Percentiles rank a stretch among this genome's conserved stretches.
Evolutionary conservation across 352 stramenopile genomes (phyloP).

Genomic region (Phytophthora citrophthora): DNA sequence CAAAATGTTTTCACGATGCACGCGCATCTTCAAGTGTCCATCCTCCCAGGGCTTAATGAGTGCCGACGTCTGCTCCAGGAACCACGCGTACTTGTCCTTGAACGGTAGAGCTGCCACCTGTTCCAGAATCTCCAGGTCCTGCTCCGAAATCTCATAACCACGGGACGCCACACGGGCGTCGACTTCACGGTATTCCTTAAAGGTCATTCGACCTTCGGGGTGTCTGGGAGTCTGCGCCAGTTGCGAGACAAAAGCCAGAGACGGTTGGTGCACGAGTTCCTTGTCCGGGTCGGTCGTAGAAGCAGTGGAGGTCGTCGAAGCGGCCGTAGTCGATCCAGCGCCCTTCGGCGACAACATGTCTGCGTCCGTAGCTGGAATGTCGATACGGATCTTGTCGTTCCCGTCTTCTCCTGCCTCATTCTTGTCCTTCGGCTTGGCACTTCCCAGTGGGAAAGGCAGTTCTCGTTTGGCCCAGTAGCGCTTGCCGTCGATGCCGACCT

Average conservation of each 20-base stretch:
- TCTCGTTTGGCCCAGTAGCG: constrained; percentile 86
- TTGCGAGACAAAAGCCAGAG: constrained; percentile 88
- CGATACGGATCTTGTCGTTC: constrained; percentile 41
- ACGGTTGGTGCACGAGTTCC: constrained; percentile 83
- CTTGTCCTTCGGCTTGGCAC: constrained; percentile 36
- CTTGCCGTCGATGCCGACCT: constrained; percentile 82
- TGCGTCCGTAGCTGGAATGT: constrained; percentile 46
- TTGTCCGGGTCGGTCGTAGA: constrained; percentile 37
- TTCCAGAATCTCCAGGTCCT: constrained; percentile 87
- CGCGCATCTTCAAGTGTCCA: constrained; percentile 84
- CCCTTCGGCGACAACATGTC: constrained; percentile 54
- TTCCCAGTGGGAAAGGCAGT: constrained; percentile 52
- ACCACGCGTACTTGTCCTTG: constrained; percentile 91
- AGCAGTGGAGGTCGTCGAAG: constrained; percentile 23
- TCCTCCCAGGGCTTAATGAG: constrained; percentile 88
- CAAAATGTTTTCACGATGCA: constrained; percentile 85
- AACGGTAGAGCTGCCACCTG: constrained; percentile 86
- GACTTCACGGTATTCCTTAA: constrained; percentile 90
- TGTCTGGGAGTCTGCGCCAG: constrained; percentile 82
- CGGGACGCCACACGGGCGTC: constrained; percentile 84
- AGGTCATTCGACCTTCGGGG: constrained; percentile 86
- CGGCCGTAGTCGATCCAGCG: constrained; percentile 6
- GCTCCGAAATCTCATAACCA: constrained; percentile 89
- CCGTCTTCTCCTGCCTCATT: constrained; percentile 10
- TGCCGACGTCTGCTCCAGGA: constrained; percentile 82